phyloP scores from a whole-genome alignment of 2,329 filamentous ascomycete genomes.

The Claviceps sp. region DNA sequence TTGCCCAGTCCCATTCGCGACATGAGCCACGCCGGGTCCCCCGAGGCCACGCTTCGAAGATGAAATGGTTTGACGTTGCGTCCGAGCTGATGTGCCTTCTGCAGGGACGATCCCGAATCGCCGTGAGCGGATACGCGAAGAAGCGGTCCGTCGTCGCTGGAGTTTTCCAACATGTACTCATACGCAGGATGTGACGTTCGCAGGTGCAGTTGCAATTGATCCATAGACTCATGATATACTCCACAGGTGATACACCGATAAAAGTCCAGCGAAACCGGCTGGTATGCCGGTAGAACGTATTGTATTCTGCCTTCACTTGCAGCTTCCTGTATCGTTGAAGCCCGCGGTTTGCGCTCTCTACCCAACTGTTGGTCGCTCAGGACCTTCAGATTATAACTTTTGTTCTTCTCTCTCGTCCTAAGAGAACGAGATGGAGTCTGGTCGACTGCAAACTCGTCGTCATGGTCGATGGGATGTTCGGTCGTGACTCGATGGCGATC shows the following conservation, averaged over 20 bases:
- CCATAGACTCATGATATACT: constrained; percentile 31
- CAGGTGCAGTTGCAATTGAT: constrained; percentile 37
- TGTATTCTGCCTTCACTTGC: constrained; percentile 29
- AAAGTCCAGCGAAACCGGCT: constrained; percentile 31
- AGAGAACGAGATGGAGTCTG: constrained; percentile 38
- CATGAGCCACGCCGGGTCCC: constrained; percentile 33
- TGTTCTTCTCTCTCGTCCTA: constrained; percentile 32
- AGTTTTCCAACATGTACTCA: constrained; percentile 25
- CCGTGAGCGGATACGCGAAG: constrained; percentile 25
- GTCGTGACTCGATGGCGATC: constrained; percentile 11
- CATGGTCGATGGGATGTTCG: constrained; percentile 25
- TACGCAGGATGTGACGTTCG: constrained; percentile 31
- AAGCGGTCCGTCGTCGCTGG: constrained; percentile 23
- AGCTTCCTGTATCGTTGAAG: constrained; percentile 13
- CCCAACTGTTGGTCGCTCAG: constrained; percentile 45
- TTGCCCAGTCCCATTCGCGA: constrained; percentile 26
- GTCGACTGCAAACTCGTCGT: constrained; percentile 32
- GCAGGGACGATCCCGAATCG: constrained; percentile 16
- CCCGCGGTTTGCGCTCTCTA: constrained; percentile 31
- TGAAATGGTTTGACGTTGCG: constrained; percentile 30
- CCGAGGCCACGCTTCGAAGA: constrained; percentile 28
- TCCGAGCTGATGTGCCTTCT: constrained; percentile 29
- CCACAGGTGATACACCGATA: constrained; percentile 40
- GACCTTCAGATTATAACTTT: constrained; percentile 46
- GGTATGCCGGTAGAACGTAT: constrained; percentile 31